phyloP scores from a whole-genome alignment of 169 alveolate genomes.

The Cardiosporidium cionae region DNA sequence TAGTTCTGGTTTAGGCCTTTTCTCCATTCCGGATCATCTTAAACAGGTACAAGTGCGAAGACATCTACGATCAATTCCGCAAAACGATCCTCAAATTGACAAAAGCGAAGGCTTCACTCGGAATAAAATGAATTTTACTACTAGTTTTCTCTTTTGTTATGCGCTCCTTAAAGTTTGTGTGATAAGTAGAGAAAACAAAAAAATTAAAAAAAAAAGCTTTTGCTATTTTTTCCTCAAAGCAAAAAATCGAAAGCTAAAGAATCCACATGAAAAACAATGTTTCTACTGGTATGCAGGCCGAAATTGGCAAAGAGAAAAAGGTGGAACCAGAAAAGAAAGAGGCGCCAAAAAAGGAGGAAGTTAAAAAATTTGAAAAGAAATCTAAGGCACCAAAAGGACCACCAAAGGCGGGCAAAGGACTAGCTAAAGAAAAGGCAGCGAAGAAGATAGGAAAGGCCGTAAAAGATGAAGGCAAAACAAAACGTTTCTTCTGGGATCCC shows the following conservation, averaged over 20 bases:
- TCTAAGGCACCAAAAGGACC: not conserved
- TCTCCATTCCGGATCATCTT: not conserved
- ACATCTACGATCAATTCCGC: too few relatives aligned
- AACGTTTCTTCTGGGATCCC: constrained; percentile 81
- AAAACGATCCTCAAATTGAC: too few relatives aligned
- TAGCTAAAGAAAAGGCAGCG: constrained; percentile 15
- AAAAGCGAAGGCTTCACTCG: too few relatives aligned
- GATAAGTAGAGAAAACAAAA: too few relatives aligned
- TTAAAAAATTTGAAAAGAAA: not conserved
- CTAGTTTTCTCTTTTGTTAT: too few relatives aligned
- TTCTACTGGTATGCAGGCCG: not conserved
- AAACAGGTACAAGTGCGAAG: too few relatives aligned
- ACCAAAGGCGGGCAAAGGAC: constrained; percentile 12
- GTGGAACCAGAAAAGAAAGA: constrained; percentile 14
- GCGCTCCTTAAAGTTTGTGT: too few relatives aligned
- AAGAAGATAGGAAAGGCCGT: constrained; percentile 16
- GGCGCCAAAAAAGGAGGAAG: constrained; percentile 2
- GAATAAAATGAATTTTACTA: too few relatives aligned
- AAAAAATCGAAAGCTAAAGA: too few relatives aligned
- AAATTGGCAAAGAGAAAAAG: not conserved
- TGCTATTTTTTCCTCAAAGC: too few relatives aligned
- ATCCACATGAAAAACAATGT: not conserved
- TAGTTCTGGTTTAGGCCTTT: not conserved
- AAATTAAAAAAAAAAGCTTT: too few relatives aligned
- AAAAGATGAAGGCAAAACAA: constrained; percentile 65